phyloP scores from a whole-genome alignment of 2,329 filamentous ascomycete genomes.

The Trichoderma koningiopsis region DNA sequence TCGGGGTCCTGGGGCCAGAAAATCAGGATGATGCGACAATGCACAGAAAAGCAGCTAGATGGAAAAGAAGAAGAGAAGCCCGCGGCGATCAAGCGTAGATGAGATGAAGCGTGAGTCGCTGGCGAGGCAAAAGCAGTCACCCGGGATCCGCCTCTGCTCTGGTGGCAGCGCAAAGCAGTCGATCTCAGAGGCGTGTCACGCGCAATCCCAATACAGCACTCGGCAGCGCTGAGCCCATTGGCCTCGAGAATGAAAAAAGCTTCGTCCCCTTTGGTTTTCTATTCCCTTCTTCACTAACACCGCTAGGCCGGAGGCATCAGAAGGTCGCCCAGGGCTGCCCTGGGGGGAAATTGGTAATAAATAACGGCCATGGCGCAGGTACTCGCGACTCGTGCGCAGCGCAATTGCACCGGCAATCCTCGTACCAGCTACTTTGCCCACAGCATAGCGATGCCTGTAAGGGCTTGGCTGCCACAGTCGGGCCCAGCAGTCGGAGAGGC shows the following conservation, averaged over 20 bases:
- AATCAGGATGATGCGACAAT: slow-evolving; percentile 18
- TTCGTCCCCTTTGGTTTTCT: not conserved
- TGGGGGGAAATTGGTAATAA: slow-evolving; percentile 9
- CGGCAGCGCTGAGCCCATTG: slow-evolving; percentile 19
- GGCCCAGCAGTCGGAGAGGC: slow-evolving; percentile 14
- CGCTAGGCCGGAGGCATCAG: slow-evolving; percentile 19
- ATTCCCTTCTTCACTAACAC: slow-evolving; percentile 5
- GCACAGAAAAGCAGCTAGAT: not conserved
- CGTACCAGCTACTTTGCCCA: not conserved
- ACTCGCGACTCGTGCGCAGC: not conserved
- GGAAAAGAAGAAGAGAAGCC: not conserved
- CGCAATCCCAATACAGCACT: slow-evolving; percentile 12
- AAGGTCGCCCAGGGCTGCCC: not conserved
- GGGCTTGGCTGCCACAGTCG: not conserved
- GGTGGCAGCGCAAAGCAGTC: slow-evolving; percentile 2
- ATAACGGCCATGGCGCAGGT: not conserved
- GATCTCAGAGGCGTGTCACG: slow-evolving; percentile 14
- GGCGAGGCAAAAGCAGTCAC: not conserved
- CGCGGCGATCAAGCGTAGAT: not conserved
- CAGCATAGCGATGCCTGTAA: not conserved
- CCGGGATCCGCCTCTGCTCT: not conserved
- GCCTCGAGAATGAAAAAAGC: not conserved
- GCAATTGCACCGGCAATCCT: not conserved
- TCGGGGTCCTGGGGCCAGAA: slow-evolving; percentile 20
- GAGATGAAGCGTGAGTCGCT: not conserved